Base-by-base conservation (phyloP, 106 monocot species). In the Phalaenopsis aphrodite region DNA sequence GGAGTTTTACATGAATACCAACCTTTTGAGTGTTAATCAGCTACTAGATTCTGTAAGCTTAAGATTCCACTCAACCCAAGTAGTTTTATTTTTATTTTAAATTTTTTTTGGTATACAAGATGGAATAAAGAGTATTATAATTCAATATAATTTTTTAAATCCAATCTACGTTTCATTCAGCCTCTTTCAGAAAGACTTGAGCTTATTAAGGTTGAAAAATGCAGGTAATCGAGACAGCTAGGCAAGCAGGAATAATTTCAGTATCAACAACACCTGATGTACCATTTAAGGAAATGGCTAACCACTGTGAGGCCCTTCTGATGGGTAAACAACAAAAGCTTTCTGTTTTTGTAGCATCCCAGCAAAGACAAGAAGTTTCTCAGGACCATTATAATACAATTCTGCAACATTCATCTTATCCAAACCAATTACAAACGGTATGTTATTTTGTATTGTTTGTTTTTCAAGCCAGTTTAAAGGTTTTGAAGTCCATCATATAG, bases 241-340 rank as follows among this genome's bases (percentile, higher is more conserved):
- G 75, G 10, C 47, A 75, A 75, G 89, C 87, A 52, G 94, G 89
- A 83, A 92, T 87, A 74, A 69, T 88, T 48, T 90, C 97, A 57
- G 86, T 88, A 43, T 89, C 87, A 48, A 90, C 84, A 30, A 82
- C 87, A 21, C 82, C 90, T 55, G 89, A 94, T 82, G 80, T 94
- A 5, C 89, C 97, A 77, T 97, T 90, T 56, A 89, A 83, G 73
- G 97, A 97, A 84, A 90, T 97, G 87, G 90, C 94, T 56, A 61
- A 89, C 61, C 90, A 94, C 8, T 97, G 97, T 87, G 94, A 97
- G 78, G 86, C 89, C 79, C 89, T 92, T 82, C 72, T 87, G 23
- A 77, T 81, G 37, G 97, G 87, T 18, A 97, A 97, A 81, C 97
- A 90, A 61, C 80, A 94, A 69, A 97, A 94, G 41, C 80, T 94